Base-by-base conservation (phyloP, 495 filamentous ascomycete genomes). In the Talaromyces thailandensis region DNA sequence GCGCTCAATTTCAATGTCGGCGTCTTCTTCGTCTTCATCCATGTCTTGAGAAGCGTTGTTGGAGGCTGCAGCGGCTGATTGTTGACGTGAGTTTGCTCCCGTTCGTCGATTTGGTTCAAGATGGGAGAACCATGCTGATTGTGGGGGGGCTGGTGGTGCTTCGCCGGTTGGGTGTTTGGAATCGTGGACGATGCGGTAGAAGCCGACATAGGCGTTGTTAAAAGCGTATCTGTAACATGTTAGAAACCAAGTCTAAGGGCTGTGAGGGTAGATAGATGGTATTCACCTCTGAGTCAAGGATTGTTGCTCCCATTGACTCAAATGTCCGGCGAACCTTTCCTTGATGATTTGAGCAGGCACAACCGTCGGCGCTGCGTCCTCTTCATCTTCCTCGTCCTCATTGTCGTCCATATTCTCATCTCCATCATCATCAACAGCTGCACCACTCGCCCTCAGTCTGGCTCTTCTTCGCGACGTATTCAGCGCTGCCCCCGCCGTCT, bases 171-270 rank as follows among this genome's bases (percentile, higher is more conserved):
- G 83, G 69, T 92, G 79, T 61, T 84, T 80, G 18, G 90, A 84
- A 64, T 94, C 89, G 73, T 95, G 89, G 63, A 93, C 85, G 21
- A 85, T 77, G 52, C 82, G 81, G 69, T 89, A 88, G 82, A 96
- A 96, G 28, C 81, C 78, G 60, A 87, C 78, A 77, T 96, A 96
- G 63, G 85, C 78, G 73, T 93, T 92, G 72, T 94, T 81, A 8
- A 79, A 66, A n/a, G 84, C 84, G 74, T 96, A 96, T 62, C 77
- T 79, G 66, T 11, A 57, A 56, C 16, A 35, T 11, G 29, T 64
- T 58, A 63, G 48, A 16, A 23, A 45, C 18, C 16, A 16, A 40
- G 28, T 18, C 5, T 4, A 29, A n/a, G n/a, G n/a, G n/a, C n/a
- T n/a, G n/a, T n/a, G n/a, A n/a, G 0, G 4, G 51, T 55, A n/a